phyloP scores from a whole-genome alignment of 2,329 filamentous ascomycete genomes.

The Fusarium sp. region DNA sequence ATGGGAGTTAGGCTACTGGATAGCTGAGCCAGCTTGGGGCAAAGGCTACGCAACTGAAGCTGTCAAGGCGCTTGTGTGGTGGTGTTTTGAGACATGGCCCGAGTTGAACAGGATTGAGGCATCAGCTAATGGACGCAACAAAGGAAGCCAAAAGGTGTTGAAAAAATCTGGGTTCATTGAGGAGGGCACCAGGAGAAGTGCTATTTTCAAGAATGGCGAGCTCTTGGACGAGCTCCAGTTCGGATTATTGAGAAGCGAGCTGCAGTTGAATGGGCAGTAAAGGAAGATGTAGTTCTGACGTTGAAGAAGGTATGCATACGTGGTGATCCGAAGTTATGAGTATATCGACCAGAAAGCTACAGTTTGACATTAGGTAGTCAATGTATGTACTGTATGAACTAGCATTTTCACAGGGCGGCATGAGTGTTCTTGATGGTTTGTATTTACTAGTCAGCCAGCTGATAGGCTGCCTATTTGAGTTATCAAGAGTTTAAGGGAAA shows the following conservation, averaged over 20 bases:
- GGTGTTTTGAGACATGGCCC: constrained; percentile 57
- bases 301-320: not conserved
- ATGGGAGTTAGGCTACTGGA: constrained; percentile 63
- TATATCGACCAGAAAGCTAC: not conserved
- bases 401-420: too few species aligned
- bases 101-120: constrained; percentile 57
- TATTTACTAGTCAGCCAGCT: too few species aligned
- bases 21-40: constrained; percentile 57
- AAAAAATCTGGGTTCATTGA: constrained; percentile 54
- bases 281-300: not conserved
- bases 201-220: constrained; percentile 55
- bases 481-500: too few species aligned
- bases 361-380: not conserved
- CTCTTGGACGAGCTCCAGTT: constrained; percentile 53
- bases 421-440: too few species aligned
- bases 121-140: constrained; percentile 51
- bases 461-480: too few species aligned
- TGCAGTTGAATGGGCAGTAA: not conserved
- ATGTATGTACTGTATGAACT: not conserved
- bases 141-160: constrained; percentile 57
- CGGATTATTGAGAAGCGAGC: constrained; percentile 54
- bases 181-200: constrained; percentile 57
- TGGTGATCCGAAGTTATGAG: not conserved
- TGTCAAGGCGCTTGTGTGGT: constrained; percentile 52
- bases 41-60: constrained; percentile 58